Percentiles rank a stretch among this genome's conserved stretches.
phyloP scores from a whole-genome alignment of 805 yeast species.

The Yarrowia phangngaensis region DNA sequence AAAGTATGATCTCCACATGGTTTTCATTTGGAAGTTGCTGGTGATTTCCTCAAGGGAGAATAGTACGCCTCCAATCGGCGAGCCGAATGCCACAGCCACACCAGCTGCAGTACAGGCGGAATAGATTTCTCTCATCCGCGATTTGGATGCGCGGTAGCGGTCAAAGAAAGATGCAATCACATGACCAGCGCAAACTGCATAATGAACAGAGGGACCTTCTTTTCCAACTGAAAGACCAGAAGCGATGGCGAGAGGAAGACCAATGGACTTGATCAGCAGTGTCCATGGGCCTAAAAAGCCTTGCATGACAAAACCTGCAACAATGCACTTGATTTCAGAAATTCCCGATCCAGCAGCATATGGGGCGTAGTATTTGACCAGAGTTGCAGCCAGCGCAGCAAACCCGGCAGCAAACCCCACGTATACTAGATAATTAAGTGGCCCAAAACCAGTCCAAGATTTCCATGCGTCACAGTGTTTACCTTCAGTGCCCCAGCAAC shows the following conservation, averaged over 20 bases:
- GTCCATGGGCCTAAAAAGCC: slow-evolving; percentile 76
- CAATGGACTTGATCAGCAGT: slow-evolving; percentile 66
- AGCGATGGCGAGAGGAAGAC: slow-evolving; percentile 86
- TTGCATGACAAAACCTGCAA: slow-evolving; percentile 78
- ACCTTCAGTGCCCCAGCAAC: slow-evolving; percentile 64
- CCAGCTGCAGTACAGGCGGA: slow-evolving; percentile 97
- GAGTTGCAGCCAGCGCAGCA: slow-evolving; percentile 59
- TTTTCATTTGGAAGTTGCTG: slow-evolving; percentile 63
- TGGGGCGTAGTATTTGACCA: slow-evolving; percentile 74
- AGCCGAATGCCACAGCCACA: slow-evolving; percentile 96
- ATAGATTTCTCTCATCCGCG: slow-evolving; percentile 52
- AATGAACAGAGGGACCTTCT: slow-evolving; percentile 98
- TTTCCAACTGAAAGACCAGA: slow-evolving; percentile 93
- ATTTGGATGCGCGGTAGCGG: slow-evolving; percentile 39
- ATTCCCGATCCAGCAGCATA: slow-evolving; percentile 97
- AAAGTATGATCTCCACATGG: slow-evolving; percentile 88
- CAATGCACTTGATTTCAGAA: slow-evolving; percentile 91
- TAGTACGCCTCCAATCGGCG: slow-evolving; percentile 96
- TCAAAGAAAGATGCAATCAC: slow-evolving; percentile 57
- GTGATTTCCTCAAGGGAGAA: slow-evolving; percentile 91
- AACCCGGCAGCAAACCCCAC: slow-evolving; percentile 57
- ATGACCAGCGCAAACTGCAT: slow-evolving; percentile 94
- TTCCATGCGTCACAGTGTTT: slow-evolving; percentile 65
- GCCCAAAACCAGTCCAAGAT: slow-evolving; percentile 50
- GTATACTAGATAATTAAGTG: slow-evolving; percentile 52